Conservation (phyloP, 805 yeast species). For the Zygotorulaspora florentina region DNA sequence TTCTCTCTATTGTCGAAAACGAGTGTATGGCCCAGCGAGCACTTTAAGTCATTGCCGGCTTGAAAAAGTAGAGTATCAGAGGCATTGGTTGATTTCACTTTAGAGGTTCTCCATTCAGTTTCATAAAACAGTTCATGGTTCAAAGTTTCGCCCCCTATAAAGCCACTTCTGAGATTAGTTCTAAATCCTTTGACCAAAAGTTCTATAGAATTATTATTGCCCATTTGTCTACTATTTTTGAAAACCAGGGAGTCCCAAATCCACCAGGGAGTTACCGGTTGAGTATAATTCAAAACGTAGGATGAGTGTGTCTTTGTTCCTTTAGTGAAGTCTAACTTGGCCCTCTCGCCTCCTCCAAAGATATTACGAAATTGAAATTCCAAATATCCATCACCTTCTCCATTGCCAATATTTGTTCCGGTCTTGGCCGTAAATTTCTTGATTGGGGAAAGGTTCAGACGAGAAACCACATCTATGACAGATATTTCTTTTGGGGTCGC, state of each 20-base stretch:
- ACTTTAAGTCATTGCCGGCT: conserved; percentile 62
- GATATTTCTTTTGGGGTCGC: conserved; percentile 11
- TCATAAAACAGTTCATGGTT: conserved; percentile 51
- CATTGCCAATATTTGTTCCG: conserved; percentile 94
- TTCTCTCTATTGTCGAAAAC: conserved; percentile 41
- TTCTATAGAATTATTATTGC: conserved; percentile 43
- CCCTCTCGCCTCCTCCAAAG: conserved; percentile 65
- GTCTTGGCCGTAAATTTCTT: conserved; percentile 79
- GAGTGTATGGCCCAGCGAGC: conserved; percentile 43
- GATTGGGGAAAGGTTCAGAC: conserved; percentile 43
- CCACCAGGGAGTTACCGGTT: conserved; percentile 51
- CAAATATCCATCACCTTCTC: conserved; percentile 93
- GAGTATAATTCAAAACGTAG: conserved; percentile 47
- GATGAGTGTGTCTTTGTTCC: conserved; percentile 60
- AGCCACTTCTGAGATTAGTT: conserved; percentile 23
- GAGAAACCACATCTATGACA: conserved; percentile 31
- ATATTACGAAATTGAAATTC: conserved; percentile 59
- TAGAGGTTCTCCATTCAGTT: conserved; percentile 41
- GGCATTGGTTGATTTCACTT: conserved; percentile 43
- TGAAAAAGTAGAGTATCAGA: conserved; percentile 52
- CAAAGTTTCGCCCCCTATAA: conserved; percentile 17
- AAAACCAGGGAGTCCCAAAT: conserved; percentile 49
- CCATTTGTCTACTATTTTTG: conserved; percentile 50
- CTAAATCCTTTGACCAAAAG: conserved; percentile 44
- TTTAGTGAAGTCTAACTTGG: conserved; percentile 51